Evolutionary conservation across 169 alveolate species (phyloP).

Genomic region (Plasmodium fragile): DNA sequence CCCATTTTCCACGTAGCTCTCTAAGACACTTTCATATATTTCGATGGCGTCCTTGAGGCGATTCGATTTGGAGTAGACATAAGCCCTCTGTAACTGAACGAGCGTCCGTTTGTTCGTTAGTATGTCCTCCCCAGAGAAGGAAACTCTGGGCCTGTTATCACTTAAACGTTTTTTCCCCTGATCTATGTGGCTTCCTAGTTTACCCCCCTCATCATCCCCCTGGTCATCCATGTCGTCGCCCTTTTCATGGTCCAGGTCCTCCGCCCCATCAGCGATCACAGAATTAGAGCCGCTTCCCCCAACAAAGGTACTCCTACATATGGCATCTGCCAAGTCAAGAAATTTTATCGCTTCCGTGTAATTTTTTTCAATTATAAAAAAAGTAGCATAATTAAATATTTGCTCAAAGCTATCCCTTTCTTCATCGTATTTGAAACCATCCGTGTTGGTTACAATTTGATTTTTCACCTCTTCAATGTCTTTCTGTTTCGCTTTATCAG

Average conservation of each 20-base stretch:
- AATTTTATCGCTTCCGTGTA: constrained; percentile 21
- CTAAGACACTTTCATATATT: constrained; percentile 48
- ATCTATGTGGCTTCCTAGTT: background rate
- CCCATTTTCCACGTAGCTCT: background rate
- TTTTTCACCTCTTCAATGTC: constrained; percentile 44
- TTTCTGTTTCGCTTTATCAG: background rate
- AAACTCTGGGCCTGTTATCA: background rate
- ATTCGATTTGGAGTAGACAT: constrained; percentile 41
- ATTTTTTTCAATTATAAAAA: constrained; percentile 48
- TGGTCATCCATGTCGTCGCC: background rate
- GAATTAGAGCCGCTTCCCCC: background rate
- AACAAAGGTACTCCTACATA: constrained; percentile 5
- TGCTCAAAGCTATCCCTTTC: constrained; percentile 37
- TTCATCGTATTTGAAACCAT: constrained; percentile 38
- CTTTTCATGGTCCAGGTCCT: background rate
- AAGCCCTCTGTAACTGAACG: constrained; percentile 42
- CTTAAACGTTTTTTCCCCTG: background rate
- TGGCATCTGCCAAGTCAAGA: constrained; percentile 29
- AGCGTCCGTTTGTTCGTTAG: constrained; percentile 9
- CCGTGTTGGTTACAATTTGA: constrained; percentile 14
- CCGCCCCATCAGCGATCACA: background rate
- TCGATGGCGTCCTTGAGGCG: constrained; percentile 35
- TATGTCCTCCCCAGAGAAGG: background rate
- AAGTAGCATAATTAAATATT: constrained; percentile 33
- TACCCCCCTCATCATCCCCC: background rate